Conservation (phyloP, 2,329 filamentous ascomycete species). For the Penicillium sp. region DNA sequence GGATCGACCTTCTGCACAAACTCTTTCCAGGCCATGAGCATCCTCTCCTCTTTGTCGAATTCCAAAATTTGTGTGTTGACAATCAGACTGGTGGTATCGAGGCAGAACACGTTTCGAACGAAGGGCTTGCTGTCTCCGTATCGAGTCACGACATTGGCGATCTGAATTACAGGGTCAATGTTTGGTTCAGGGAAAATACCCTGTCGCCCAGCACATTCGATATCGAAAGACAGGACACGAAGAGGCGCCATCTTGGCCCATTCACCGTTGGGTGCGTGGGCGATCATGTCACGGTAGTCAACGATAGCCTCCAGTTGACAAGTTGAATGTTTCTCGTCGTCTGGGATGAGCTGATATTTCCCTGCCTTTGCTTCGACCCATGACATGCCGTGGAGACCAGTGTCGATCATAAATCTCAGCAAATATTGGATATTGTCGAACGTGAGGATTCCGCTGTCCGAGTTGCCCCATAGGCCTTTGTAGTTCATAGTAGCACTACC, state of each 20-base stretch:
- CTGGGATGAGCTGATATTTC: conserved; percentile 68
- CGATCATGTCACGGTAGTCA: conserved; percentile 76
- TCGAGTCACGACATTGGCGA: conserved; percentile 90
- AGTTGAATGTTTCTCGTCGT: conserved; percentile 73
- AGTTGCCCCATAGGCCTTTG: conserved; percentile 80
- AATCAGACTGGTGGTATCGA: conserved; percentile 88
- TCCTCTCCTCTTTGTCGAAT: conserved; percentile 75
- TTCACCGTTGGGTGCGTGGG: conserved; percentile 84
- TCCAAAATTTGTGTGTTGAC: conserved; percentile 91
- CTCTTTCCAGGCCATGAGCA: conserved; percentile 89
- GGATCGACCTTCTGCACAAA: conserved; percentile 89
- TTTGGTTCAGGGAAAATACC: conserved; percentile 94
- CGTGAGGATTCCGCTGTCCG: conserved; percentile 72
- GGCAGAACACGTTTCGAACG: conserved; percentile 91
- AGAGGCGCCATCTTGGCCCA: conserved; percentile 98
- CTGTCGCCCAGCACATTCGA: conserved; percentile 96
- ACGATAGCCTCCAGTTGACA: conserved; percentile 94
- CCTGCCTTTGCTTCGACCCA: conserved; percentile 84
- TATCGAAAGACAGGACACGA: conserved; percentile 92
- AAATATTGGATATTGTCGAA: conserved; percentile 97
- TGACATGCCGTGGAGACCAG: conserved; percentile 89
- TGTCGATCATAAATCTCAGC: conserved; percentile 96
- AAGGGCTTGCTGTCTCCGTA: conserved; percentile 97
- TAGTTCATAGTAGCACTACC: conserved; percentile 70
- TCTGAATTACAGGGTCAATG: conserved; percentile 93